These are phyloP conservation scores for Melampsora americana DNA, from an alignment of 1,284 basidiomycete species.

Conservation along the genomic window DNA sequence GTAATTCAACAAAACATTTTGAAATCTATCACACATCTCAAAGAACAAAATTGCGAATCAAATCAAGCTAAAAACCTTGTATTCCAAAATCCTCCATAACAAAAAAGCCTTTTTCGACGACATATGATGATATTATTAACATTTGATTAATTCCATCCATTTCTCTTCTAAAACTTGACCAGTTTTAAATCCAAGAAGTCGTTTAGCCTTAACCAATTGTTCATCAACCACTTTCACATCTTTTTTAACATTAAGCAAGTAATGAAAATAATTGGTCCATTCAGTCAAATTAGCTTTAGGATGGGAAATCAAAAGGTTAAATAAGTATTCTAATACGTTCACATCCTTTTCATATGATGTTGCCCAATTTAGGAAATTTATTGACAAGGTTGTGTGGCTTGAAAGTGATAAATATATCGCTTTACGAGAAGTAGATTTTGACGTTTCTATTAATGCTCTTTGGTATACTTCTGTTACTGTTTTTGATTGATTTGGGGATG, in stretches of 20 bases:
- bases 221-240: neutral
- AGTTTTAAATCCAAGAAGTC: neutral
- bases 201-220: neutral
- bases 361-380: neutral
- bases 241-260: neutral
- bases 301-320: neutral
- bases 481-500: neutral
- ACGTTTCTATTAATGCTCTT: slow-evolving; percentile 1
- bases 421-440: neutral
- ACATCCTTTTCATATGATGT: neutral
- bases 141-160: neutral
- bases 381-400: neutral
- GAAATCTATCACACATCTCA: no score
- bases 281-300: neutral
- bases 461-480: slow-evolving; percentile 26
- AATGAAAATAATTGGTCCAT: neutral
- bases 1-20: no score
- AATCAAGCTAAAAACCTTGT: no score
- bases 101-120: no score
- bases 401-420: neutral
- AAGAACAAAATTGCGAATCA: no score
- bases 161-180: neutral
- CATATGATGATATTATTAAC: no score
- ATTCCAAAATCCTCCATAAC: no score
- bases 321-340: neutral